Conservation (phyloP, 805 yeast species). For the Lipomyces japonicus region DNA sequence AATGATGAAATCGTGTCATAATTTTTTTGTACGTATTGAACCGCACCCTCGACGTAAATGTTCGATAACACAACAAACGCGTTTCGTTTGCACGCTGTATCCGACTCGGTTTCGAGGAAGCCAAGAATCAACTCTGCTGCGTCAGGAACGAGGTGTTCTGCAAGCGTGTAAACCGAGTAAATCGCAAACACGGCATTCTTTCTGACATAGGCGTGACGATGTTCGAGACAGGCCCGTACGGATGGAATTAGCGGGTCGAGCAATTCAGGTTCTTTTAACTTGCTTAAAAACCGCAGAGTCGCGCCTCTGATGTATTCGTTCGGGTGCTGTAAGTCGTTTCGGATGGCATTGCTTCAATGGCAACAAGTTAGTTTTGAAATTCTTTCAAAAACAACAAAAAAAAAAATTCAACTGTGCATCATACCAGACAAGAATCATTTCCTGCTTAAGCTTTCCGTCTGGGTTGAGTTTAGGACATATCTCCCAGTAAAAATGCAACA, state of each 20-base stretch:
- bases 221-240: slow-evolving; percentile 84
- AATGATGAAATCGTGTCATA: slow-evolving; percentile 55
- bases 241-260: slow-evolving; percentile 94
- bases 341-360: slow-evolving; percentile 77
- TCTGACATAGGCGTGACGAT: slow-evolving; percentile 96
- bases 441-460: slow-evolving; percentile 91
- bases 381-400: neutral
- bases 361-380: neutral
- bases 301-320: slow-evolving; percentile 96
- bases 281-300: slow-evolving; percentile 85
- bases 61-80: slow-evolving; percentile 85
- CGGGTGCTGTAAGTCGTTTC: slow-evolving; percentile 96
- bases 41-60: slow-evolving; percentile 79
- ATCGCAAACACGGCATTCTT: slow-evolving; percentile 95
- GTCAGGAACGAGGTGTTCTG: slow-evolving; percentile 88
- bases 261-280: slow-evolving; percentile 86
- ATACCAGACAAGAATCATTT: slow-evolving; percentile 92
- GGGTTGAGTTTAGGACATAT: slow-evolving; percentile 87
- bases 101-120: slow-evolving; percentile 77
- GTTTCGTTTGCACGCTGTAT: slow-evolving; percentile 90
- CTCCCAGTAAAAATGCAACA: slow-evolving; percentile 95
- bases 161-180: slow-evolving; percentile 71
- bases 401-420: neutral
- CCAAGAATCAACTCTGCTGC: slow-evolving; percentile 79
- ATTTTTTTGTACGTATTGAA: slow-evolving; percentile 73